phyloP scores from a whole-genome alignment of 2,329 filamentous ascomycete genomes.

The Orbilia javanica region DNA sequence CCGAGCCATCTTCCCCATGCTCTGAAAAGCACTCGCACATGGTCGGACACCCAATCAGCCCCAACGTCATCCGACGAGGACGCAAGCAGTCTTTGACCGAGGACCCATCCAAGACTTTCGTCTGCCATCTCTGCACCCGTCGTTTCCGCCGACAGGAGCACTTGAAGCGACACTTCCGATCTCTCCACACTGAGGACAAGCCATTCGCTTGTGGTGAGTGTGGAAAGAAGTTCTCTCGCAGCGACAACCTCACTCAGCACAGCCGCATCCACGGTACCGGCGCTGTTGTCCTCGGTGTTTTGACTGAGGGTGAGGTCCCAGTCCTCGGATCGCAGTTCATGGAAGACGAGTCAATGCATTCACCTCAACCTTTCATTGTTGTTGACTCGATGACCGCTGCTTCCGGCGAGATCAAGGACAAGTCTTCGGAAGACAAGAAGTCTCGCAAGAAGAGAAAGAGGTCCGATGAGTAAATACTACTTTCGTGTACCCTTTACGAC shows the following conservation, averaged over 20 bases:
- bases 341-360: slow-evolving; percentile 73
- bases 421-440: slow-evolving; percentile 64
- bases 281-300: slow-evolving; percentile 84
- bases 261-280: slow-evolving; percentile 91
- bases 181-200: slow-evolving; percentile 98
- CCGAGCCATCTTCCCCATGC: slow-evolving; percentile 34
- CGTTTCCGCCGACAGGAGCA: slow-evolving; percentile 98
- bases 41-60: slow-evolving; percentile 57
- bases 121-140: slow-evolving; percentile 94
- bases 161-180: slow-evolving; percentile 97
- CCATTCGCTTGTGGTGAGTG: slow-evolving; percentile 98
- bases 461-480: slow-evolving; percentile 64
- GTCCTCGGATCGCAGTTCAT: slow-evolving; percentile 61
- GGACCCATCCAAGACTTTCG: slow-evolving; percentile 97
- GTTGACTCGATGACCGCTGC: slow-evolving; percentile 83
- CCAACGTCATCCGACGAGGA: slow-evolving; percentile 85
- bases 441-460: slow-evolving; percentile 67
- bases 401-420: slow-evolving; percentile 70
- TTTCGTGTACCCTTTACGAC: slow-evolving; percentile 53
- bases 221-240: slow-evolving; percentile 98
- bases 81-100: slow-evolving; percentile 99
- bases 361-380: slow-evolving; percentile 73
- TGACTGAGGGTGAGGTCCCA: slow-evolving; percentile 78
- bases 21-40: slow-evolving; percentile 31
- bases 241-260: slow-evolving; percentile 96